Evolutionary conservation across 2,329 filamentous ascomycete genomes (phyloP).

Genomic region (Aureobasidium melanogenum): DNA sequence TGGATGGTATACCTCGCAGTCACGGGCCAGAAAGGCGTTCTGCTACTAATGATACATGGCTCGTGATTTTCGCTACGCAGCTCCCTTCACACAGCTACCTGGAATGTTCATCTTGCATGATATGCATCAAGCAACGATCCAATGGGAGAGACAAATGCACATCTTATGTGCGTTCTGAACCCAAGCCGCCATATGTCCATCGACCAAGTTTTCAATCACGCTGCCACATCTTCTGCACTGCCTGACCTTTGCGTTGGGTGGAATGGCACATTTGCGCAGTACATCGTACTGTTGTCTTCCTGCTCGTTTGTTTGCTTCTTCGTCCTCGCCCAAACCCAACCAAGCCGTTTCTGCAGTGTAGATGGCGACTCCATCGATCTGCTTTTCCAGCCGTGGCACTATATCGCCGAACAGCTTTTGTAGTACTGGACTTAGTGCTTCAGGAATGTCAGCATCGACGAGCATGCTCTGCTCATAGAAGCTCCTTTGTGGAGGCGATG

Average conservation of each 20-base stretch:
- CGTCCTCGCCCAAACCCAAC: conserved; percentile 53
- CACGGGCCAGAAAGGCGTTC: too few species aligned
- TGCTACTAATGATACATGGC: too few species aligned
- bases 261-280: conserved; percentile 42
- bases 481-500: conserved; percentile 33
- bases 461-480: conserved; percentile 45
- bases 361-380: conserved; percentile 57
- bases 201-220: conserved; percentile 37
- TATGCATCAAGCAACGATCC: conserved; percentile 11
- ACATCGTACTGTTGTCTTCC: conserved; percentile 50
- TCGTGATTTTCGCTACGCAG: not conserved
- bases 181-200: conserved; percentile 21
- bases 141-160: conserved; percentile 20
- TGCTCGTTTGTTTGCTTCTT: conserved; percentile 49
- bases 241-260: conserved; percentile 25
- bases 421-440: conserved; percentile 41
- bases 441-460: conserved; percentile 43
- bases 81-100: not conserved
- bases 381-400: conserved; percentile 48
- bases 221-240: conserved; percentile 37
- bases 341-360: conserved; percentile 65
- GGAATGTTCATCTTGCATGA: not conserved
- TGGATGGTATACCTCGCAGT: too few species aligned
- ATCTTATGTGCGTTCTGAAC: conserved; percentile 22
- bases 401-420: conserved; percentile 39